Conservation (phyloP, 2,329 filamentous ascomycete species). For the Teratosphaeria viscida region DNA sequence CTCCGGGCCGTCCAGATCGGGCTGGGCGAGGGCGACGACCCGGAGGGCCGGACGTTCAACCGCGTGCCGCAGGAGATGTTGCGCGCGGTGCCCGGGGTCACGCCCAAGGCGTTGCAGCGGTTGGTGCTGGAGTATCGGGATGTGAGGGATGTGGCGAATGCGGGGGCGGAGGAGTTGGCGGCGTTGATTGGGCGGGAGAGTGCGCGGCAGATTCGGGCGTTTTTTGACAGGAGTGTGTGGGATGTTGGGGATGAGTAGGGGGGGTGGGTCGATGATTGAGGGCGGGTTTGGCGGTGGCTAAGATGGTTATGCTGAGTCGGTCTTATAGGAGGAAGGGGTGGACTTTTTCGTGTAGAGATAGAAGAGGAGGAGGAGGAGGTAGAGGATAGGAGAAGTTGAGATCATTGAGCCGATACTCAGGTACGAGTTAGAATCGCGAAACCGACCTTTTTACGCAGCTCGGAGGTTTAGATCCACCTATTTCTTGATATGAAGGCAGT, state of each 20-base stretch:
- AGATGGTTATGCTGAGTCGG: no score
- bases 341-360: no score
- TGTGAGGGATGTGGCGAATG: slow-evolving; percentile 75
- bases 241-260: slow-evolving; percentile 28
- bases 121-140: slow-evolving; percentile 65
- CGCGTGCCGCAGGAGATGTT: slow-evolving; percentile 86
- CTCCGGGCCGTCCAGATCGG: slow-evolving; percentile 76
- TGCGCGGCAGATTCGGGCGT: slow-evolving; percentile 63
- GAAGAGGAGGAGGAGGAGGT: no score
- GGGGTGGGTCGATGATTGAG: not conserved
- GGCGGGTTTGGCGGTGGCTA: no score
- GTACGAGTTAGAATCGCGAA: no score
- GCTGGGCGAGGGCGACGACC: slow-evolving; percentile 49
- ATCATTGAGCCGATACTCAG: no score
- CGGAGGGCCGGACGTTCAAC: slow-evolving; percentile 60
- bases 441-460: no score
- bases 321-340: no score
- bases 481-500: no score
- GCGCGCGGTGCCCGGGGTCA: slow-evolving; percentile 71
- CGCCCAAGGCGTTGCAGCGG: slow-evolving; percentile 62
- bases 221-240: slow-evolving; percentile 62
- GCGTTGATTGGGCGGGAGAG: slow-evolving; percentile 67
- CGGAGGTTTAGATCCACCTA: no score
- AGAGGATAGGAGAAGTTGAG: no score
- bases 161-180: slow-evolving; percentile 62